A percentile compares a stretch with the other conserved stretches of the same genome.
phyloP scores from a whole-genome alignment of 305 asterid species.

The Ajuga reptans region DNA sequence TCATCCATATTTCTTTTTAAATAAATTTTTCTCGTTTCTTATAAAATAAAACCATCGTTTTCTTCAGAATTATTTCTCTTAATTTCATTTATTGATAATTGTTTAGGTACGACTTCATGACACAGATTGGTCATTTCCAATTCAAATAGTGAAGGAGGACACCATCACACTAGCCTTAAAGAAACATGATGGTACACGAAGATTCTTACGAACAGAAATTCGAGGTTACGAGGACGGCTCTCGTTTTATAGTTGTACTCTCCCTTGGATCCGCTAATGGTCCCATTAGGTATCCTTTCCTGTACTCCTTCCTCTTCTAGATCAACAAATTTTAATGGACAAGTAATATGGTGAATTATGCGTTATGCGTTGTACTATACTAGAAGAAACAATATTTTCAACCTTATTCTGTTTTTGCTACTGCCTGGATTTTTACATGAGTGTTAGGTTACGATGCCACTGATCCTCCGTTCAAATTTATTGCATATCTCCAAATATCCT shows the following conservation, averaged over 20 bases:
- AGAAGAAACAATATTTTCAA: not conserved
- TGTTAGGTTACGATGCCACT: not conserved
- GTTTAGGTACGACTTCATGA: slow-evolving; percentile 66
- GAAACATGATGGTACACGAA: slow-evolving; percentile 51
- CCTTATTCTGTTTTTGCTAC: not conserved
- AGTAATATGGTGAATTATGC: not conserved
- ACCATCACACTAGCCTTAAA: slow-evolving; percentile 57
- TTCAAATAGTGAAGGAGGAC: slow-evolving; percentile 80
- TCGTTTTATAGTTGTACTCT: slow-evolving; percentile 81
- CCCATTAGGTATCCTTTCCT: slow-evolving; percentile 63
- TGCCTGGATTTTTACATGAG: not conserved
- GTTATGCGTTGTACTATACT: not conserved
- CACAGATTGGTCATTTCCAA: slow-evolving; percentile 93
- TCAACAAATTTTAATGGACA: not conserved
- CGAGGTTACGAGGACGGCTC: slow-evolving; percentile 99
- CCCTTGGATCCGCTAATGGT: slow-evolving; percentile 72
- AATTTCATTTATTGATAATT: slow-evolving; percentile 15
- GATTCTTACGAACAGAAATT: slow-evolving; percentile 62
- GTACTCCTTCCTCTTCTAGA: slow-evolving; percentile 19
- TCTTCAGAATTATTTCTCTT: not conserved
- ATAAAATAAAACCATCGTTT: not conserved
- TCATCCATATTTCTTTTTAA: too few species aligned
- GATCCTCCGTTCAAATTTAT: not conserved
- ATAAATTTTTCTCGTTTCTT: too few species aligned
- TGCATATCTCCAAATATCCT: too few species aligned